These are phyloP conservation scores for Xylariaceae sp. DNA, from an alignment of 2,329 filamentous ascomycete species.

Conservation along the genomic window DNA sequence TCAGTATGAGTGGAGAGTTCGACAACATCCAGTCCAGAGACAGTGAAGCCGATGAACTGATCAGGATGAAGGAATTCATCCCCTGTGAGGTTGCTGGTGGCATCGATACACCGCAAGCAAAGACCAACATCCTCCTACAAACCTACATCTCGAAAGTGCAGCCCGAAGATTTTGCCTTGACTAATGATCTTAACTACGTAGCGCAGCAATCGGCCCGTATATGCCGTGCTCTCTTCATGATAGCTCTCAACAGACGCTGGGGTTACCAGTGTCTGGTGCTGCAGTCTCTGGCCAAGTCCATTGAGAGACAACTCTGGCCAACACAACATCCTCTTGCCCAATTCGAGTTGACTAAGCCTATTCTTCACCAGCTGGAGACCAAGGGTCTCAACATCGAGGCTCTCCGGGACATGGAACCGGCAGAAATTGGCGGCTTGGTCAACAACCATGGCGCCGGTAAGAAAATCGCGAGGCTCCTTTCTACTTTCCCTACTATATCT, in stretches of 20 bases:
- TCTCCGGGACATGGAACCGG: constrained; percentile 85
- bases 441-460: constrained; percentile 85
- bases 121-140: constrained; percentile 93
- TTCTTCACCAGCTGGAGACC: constrained; percentile 79
- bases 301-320: constrained; percentile 92
- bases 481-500: constrained; percentile 86
- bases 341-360: constrained; percentile 80
- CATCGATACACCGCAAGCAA: constrained; percentile 69
- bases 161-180: constrained; percentile 87
- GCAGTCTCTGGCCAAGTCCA: constrained; percentile 89
- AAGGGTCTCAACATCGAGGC: constrained; percentile 75
- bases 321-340: constrained; percentile 93
- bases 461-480: constrained; percentile 73
- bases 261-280: constrained; percentile 91
- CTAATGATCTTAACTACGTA: constrained; percentile 90
- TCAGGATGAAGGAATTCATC: constrained; percentile 62
- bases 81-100: constrained; percentile 75
- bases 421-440: constrained; percentile 85
- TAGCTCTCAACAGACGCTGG: constrained; percentile 91
- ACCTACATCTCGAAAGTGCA: constrained; percentile 85
- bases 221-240: constrained; percentile 93
- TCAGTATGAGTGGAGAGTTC: constrained; percentile 95
- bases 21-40: constrained; percentile 94
- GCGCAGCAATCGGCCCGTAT: constrained; percentile 94
- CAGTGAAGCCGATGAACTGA: constrained; percentile 83